Evolutionary conservation across 2,329 filamentous ascomycete species (phyloP).

Genomic region (Colletotrichum higginsianum): DNA sequence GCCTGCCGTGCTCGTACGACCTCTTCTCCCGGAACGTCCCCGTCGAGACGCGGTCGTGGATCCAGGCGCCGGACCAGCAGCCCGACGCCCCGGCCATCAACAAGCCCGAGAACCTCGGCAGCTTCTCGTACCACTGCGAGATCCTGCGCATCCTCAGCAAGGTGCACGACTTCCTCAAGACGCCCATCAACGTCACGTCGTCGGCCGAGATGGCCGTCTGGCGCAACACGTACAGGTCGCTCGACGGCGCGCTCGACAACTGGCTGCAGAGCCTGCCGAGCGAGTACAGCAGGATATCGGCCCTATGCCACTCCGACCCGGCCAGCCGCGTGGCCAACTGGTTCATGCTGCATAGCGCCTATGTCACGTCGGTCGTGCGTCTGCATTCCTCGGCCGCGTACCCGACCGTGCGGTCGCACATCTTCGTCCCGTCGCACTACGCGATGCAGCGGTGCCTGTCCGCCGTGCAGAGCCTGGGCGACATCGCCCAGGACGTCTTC

Average conservation of each 20-base stretch:
- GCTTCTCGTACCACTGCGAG: conserved; percentile 62
- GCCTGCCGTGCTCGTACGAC: conserved; percentile 61
- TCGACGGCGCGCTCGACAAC: conserved; percentile 56
- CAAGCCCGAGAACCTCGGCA: conserved; percentile 59
- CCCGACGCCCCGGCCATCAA: conserved; percentile 49
- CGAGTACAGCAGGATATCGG: conserved; percentile 62
- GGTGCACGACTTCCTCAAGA: conserved; percentile 60
- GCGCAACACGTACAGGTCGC: conserved; percentile 57
- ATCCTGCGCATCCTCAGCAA: conserved; percentile 59
- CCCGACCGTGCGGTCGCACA: conserved; percentile 55
- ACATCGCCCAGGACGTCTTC: conserved; percentile 60
- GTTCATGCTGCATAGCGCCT: conserved; percentile 63
- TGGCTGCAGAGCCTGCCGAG: conserved; percentile 61
- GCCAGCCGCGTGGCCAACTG: conserved; percentile 62
- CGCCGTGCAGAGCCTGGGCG: conserved; percentile 59
- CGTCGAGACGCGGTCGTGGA: conserved; percentile 56
- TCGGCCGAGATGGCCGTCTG: conserved; percentile 56
- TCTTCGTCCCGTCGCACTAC: conserved; percentile 61
- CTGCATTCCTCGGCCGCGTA: conserved; percentile 62
- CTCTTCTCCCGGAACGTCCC: conserved; percentile 60
- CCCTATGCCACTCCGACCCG: conserved; percentile 61
- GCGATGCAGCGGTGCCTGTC: conserved; percentile 62
- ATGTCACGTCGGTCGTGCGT: conserved; percentile 60
- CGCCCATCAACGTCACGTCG: conserved; percentile 56
- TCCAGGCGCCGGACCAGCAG: conserved; percentile 45